A percentile compares a stretch with the other conserved stretches of the same genome.
Conservation (phyloP, 768 basidiomycete genomes). For the Neoboletus brunneissimus region DNA sequence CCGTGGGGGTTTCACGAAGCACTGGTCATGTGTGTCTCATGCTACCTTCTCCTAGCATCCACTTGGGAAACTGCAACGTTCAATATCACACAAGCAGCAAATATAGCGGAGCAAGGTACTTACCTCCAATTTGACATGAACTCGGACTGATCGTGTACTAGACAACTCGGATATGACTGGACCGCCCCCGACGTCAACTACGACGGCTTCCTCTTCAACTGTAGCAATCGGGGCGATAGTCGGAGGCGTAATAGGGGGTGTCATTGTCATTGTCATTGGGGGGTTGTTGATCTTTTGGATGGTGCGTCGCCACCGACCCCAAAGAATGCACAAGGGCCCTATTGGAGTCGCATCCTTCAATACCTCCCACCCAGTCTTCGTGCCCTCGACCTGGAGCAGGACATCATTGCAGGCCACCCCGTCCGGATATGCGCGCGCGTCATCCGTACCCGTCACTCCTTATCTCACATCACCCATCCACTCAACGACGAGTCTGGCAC, state of each 20-base stretch:
- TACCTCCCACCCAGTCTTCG: background rate
- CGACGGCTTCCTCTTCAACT: constrained; percentile 8
- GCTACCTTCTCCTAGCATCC: constrained; percentile 9
- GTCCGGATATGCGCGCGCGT: background rate
- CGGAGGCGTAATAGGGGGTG: constrained; percentile 23
- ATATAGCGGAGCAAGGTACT: constrained; percentile 10
- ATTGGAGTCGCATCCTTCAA: background rate
- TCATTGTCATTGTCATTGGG: constrained; percentile 14
- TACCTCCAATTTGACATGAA: background rate
- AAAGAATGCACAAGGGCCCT: background rate
- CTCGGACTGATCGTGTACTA: background rate
- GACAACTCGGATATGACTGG: constrained; percentile 18
- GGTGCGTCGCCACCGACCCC: constrained; percentile 13
- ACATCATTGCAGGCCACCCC: background rate
- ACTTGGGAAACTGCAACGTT: constrained; percentile 20
- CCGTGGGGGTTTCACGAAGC: constrained; percentile 11
- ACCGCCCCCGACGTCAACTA: constrained; percentile 6
- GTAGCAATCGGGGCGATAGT: constrained; percentile 14
- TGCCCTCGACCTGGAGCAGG: background rate
- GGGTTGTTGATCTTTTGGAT: constrained; percentile 10
- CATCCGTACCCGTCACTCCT: background rate
- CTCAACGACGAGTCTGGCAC: constrained; percentile 13
- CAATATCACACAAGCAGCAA: constrained; percentile 7
- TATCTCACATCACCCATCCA: constrained; percentile 3
- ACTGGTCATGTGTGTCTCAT: background rate